These are phyloP conservation scores for Nemania sp. DNA, from an alignment of 2,329 filamentous ascomycete genomes.

Conservation along the genomic window DNA sequence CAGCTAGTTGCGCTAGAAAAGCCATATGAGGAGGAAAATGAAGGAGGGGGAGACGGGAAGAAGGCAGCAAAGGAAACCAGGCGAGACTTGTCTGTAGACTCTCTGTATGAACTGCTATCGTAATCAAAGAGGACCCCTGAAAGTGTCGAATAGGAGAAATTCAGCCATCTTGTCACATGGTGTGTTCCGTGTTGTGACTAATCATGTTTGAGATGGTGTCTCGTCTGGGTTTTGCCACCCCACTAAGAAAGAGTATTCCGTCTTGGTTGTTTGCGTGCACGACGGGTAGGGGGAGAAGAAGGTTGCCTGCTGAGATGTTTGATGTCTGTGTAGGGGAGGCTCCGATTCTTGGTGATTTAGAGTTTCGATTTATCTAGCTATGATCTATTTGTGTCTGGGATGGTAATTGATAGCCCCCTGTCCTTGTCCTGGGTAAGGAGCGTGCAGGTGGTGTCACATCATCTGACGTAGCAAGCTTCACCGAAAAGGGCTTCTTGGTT, in stretches of 20 bases:
- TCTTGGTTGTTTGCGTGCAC: not conserved
- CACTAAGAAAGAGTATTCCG: not conserved
- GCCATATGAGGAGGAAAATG: conserved; percentile 9
- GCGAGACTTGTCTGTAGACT: conserved; percentile 36
- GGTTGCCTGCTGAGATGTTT: too few species aligned
- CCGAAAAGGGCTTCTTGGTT: too few species aligned
- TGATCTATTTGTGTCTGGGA: too few species aligned
- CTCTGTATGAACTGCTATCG: conserved; percentile 36
- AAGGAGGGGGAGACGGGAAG: not conserved
- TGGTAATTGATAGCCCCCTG: too few species aligned
- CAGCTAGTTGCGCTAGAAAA: conserved; percentile 33
- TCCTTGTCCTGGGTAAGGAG: too few species aligned
- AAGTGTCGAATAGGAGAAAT: conserved; percentile 21
- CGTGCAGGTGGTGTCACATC: too few species aligned
- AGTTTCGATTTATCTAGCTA: not conserved
- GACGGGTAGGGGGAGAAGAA: too few species aligned
- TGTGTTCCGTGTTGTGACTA: too few species aligned
- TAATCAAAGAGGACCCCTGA: conserved; percentile 34
- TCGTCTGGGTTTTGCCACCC: not conserved
- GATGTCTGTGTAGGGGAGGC: not conserved
- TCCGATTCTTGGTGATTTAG: not conserved
- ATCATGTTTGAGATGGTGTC: not conserved
- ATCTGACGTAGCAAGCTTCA: too few species aligned
- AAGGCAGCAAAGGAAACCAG: conserved; percentile 2
- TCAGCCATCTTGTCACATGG: not conserved